phyloP scores from a whole-genome alignment of 1,284 basidiomycete species.

The Agroathelia rolfsii region DNA sequence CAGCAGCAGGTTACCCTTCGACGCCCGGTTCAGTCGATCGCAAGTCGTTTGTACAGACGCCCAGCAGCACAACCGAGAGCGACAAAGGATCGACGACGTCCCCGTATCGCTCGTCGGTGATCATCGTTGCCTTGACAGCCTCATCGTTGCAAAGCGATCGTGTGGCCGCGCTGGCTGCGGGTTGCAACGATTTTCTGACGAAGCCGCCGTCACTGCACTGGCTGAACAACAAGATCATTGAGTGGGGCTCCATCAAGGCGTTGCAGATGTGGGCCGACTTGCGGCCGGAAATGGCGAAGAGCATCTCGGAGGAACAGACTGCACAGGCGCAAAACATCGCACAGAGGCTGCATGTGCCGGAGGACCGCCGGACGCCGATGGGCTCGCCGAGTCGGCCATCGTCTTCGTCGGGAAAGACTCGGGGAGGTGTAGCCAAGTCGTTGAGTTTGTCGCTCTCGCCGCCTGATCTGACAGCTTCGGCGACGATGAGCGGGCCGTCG shows the following conservation, averaged over 20 bases:
- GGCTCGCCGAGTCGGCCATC: slow-evolving; percentile 23
- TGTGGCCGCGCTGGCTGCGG: slow-evolving; percentile 91
- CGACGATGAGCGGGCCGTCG: slow-evolving; percentile 14
- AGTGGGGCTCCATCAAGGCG: slow-evolving; percentile 92
- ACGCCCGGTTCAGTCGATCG: slow-evolving; percentile 51
- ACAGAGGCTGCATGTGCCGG: slow-evolving; percentile 57
- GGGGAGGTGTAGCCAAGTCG: slow-evolving; percentile 17
- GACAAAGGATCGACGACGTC: slow-evolving; percentile 38
- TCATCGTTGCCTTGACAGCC: slow-evolving; percentile 96
- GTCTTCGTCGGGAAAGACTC: slow-evolving; percentile 17
- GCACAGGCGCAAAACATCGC: slow-evolving; percentile 59
- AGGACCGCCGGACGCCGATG: slow-evolving; percentile 33
- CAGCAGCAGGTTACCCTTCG: slow-evolving; percentile 62
- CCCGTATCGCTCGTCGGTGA: slow-evolving; percentile 88
- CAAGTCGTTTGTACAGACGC: slow-evolving; percentile 29
- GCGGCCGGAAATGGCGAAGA: slow-evolving; percentile 50
- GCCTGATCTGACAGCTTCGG: slow-evolving; percentile 12
- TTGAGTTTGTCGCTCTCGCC: slow-evolving; percentile 9
- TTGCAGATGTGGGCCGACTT: slow-evolving; percentile 82
- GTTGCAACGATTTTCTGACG: slow-evolving; percentile 98
- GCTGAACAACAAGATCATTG: slow-evolving; percentile 97
- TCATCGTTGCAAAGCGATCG: slow-evolving; percentile 89
- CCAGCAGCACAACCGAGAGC: slow-evolving; percentile 36
- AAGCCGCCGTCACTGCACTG: slow-evolving; percentile 94
- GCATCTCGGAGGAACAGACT: slow-evolving; percentile 44